phyloP scores from a whole-genome alignment of 2,329 filamentous ascomycete genomes.

The Venturiaceae sp. region DNA sequence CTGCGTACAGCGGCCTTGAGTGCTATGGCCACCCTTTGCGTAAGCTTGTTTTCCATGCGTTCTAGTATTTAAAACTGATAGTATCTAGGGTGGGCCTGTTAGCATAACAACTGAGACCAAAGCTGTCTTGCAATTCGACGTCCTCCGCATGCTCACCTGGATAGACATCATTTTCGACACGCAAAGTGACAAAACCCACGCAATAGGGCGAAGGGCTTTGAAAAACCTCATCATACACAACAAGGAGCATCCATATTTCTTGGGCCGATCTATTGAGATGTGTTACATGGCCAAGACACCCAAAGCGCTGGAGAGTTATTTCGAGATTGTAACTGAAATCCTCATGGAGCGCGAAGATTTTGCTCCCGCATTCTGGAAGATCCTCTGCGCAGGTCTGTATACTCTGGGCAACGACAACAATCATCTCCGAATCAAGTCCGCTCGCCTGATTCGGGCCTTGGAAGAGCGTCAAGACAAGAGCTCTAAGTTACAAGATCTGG shows the following conservation, averaged over 20 bases:
- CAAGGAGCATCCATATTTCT: conserved; percentile 70
- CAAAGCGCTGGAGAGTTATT: conserved; percentile 90
- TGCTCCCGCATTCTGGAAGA: conserved; percentile 79
- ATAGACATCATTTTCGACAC: conserved; percentile 91
- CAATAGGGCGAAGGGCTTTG: conserved; percentile 78
- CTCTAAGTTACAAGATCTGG: conserved; percentile 91
- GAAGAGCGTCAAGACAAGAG: conserved; percentile 77
- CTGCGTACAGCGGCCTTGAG: conserved; percentile 83
- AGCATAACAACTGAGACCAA: conserved; percentile 82
- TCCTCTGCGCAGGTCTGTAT: conserved; percentile 79
- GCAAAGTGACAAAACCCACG: conserved; percentile 81
- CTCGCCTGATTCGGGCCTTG: conserved; percentile 66
- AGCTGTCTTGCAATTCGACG: conserved; percentile 77
- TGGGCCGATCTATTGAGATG: conserved; percentile 83
- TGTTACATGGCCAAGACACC: conserved; percentile 76
- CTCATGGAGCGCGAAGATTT: conserved; percentile 76
- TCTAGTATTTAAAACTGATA: neutral
- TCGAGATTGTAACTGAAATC: conserved; percentile 82
- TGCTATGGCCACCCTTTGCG: conserved; percentile 87
- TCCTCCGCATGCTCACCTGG: conserved; percentile 88
- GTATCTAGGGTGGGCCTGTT: conserved; percentile 50
- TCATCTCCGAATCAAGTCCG: conserved; percentile 80
- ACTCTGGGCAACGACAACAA: conserved; percentile 88
- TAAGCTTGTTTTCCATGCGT: neutral
- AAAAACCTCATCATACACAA: conserved; percentile 89